Conservation (phyloP, 176 grass and related monocot genomes). For the Hsuehochloa calcarea region DNA sequence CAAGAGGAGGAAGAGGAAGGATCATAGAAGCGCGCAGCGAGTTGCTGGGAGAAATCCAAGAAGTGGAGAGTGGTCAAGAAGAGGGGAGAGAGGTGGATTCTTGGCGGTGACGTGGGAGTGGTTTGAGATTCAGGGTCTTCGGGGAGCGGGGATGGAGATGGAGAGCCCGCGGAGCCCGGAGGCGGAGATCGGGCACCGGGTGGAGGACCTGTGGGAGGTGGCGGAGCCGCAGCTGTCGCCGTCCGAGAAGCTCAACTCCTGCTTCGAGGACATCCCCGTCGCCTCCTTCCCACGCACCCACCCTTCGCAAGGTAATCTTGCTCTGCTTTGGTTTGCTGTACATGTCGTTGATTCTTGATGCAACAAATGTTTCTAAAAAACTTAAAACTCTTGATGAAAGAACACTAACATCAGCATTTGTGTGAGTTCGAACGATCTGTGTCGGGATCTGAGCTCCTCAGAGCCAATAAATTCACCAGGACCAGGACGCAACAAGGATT, state of each 20-base stretch:
- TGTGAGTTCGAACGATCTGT: not conserved
- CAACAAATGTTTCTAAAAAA: not conserved
- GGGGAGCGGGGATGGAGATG: conserved; percentile 21
- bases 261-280: conserved; percentile 81
- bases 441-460: not conserved
- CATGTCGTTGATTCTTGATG: not conserved
- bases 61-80: not conserved
- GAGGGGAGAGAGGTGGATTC: not conserved
- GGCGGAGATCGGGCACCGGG: conserved; percentile 79
- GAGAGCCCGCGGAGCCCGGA: conserved; percentile 87
- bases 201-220: conserved; percentile 96
- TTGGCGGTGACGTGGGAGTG: not conserved
- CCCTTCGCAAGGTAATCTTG: conserved; percentile 50
- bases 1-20: not conserved
- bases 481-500: not conserved
- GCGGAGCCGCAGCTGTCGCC: conserved; percentile 86
- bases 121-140: not conserved
- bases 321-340: not conserved
- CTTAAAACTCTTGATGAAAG: not conserved
- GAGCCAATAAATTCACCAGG: not conserved
- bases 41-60: not conserved
- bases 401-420: not conserved
- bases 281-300: conserved; percentile 63
- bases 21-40: not conserved
- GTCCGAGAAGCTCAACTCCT: conserved; percentile 96